Evolutionary conservation across 768 basidiomycete species (phyloP), one percentile per base, ranked within the genome.

Genomic region (Amanita polypyramis): DNA sequence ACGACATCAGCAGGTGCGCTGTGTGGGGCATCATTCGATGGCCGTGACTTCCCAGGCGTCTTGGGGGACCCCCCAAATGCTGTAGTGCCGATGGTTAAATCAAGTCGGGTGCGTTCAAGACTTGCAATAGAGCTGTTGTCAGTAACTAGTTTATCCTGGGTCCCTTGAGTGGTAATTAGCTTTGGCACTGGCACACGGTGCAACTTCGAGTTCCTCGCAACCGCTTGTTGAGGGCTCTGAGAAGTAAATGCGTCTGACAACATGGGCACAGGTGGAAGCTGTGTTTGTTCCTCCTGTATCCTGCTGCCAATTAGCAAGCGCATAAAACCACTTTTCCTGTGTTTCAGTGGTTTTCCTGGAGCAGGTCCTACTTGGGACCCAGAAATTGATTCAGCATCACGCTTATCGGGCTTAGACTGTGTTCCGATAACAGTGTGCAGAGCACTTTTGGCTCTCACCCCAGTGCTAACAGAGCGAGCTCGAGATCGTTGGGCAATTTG

Each of bases 301-400:
- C 72, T 76, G 15, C 60, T 64, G 14, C 72, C 70, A 56, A 81
- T 78, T 59, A 90, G 88, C 9, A 91, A 64, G 43, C 82, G 70
- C 80, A 90, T 76, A 58, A 91, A 86, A 6, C 74, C 87, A 53
- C 86, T 89, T 61, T 83, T 89, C 69, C 84, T 88, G 51, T 82
- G 82, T 55, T 76, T 85, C 43, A 90, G 60, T 1, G 64, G 54
- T 55, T 77, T 82, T 8, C 66, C 67, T 21, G 66, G 57, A 42
- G 59, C 53, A 37, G 44, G 51, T 48, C 51, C 46, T 35, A 38
- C 47, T 10, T 40, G 23, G 32, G 47, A 53, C 36, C 55, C 45
- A 35, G 50, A 19, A 4, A 52, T 49, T 2, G 65, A 59, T 29
- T 75, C 77, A 4, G 67, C 66, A 41, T 72, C 73, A 33, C 63